These are phyloP conservation scores for Herpetomonas samuelpessoai DNA, from an alignment of 208 protist species.

Conservation along the genomic window DNA sequence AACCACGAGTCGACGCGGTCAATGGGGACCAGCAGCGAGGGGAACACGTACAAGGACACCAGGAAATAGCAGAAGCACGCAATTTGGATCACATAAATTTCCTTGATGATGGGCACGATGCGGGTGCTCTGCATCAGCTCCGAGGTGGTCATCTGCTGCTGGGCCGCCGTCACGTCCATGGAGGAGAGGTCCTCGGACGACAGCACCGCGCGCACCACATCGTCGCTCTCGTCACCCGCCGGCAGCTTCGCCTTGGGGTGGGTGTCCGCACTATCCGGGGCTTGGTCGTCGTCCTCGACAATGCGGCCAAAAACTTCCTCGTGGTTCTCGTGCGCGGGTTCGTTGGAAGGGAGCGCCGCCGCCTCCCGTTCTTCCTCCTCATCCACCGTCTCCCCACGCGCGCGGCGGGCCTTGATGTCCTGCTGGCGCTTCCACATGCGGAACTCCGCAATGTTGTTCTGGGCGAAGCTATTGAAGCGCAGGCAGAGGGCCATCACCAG, in stretches of 20 bases:
- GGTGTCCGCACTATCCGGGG: not conserved
- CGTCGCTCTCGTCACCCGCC: conserved; percentile 12
- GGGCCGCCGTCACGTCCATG: conserved; percentile 22
- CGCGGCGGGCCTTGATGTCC: conserved; percentile 23
- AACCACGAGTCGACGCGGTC: conserved; percentile 72
- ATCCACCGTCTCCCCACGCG: conserved; percentile 5
- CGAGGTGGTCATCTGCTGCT: conserved; percentile 55
- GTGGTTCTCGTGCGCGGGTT: not conserved
- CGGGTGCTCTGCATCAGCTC: conserved; percentile 52
- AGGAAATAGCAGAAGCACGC: conserved; percentile 76
- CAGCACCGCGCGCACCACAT: conserved; percentile 20
- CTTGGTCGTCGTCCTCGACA: not conserved
- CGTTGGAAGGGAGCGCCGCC: not conserved
- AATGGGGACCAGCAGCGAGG: conserved; percentile 66
- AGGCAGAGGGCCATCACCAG: conserved; percentile 27
- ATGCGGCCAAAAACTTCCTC: not conserved
- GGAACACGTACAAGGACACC: conserved; percentile 73
- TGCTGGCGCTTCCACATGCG: conserved; percentile 22
- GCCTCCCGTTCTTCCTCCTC: conserved; percentile 5
- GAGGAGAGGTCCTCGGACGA: conserved; percentile 2
- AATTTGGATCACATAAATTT: conserved; percentile 60
- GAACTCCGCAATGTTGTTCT: conserved; percentile 55
- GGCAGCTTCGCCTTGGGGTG: conserved; percentile 2
- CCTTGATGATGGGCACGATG: conserved; percentile 49
- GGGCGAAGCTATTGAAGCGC: conserved; percentile 44